Percentiles rank a stretch among this genome's conserved stretches.
phyloP scores from a whole-genome alignment of 768 basidiomycete genomes.

The Mycena capillaripes region DNA sequence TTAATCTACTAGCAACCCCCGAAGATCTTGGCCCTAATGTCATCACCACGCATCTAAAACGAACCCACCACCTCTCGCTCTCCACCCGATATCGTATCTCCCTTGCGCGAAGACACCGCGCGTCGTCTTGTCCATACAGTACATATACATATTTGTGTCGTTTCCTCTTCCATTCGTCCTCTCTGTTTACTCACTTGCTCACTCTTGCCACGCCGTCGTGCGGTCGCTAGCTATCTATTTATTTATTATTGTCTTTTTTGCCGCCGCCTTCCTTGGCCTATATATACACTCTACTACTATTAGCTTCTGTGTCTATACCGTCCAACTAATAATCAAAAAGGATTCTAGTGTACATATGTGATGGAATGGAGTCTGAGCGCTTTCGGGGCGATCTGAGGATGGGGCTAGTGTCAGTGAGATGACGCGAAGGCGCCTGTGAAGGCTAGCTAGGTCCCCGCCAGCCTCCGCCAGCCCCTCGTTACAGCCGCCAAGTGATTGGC shows the following conservation, averaged over 20 bases:
- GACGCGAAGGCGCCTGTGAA: too few species aligned
- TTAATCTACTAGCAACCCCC: slow-evolving; percentile 7
- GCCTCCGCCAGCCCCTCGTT: too few species aligned
- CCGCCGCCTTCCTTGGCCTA: not conserved
- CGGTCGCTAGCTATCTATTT: slow-evolving; percentile 22
- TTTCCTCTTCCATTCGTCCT: not conserved
- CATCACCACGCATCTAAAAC: not conserved
- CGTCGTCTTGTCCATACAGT: slow-evolving; percentile 18
- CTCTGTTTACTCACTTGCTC: not conserved
- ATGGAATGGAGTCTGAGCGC: not conserved
- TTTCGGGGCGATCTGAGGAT: too few species aligned
- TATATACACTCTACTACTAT: slow-evolving; percentile 28
- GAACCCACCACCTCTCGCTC: slow-evolving; percentile 20
- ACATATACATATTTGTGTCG: slow-evolving; percentile 15
- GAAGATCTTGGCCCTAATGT: slow-evolving; percentile 25
- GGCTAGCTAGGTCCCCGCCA: too few species aligned
- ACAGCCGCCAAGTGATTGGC: too few species aligned
- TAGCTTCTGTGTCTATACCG: slow-evolving; percentile 31
- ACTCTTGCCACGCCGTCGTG: slow-evolving; percentile 6
- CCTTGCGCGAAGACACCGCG: slow-evolving; percentile 1
- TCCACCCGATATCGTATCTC: slow-evolving; percentile 30
- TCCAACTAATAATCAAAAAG: slow-evolving; percentile 32
- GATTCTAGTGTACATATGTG: slow-evolving; percentile 1
- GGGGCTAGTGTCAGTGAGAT: too few species aligned
- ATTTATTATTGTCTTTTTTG: slow-evolving; percentile 24